Evolutionary conservation across 805 yeast species (phyloP), one percentile per base, ranked within the genome.

Genomic region (Kazachstania kunashirensis): DNA sequence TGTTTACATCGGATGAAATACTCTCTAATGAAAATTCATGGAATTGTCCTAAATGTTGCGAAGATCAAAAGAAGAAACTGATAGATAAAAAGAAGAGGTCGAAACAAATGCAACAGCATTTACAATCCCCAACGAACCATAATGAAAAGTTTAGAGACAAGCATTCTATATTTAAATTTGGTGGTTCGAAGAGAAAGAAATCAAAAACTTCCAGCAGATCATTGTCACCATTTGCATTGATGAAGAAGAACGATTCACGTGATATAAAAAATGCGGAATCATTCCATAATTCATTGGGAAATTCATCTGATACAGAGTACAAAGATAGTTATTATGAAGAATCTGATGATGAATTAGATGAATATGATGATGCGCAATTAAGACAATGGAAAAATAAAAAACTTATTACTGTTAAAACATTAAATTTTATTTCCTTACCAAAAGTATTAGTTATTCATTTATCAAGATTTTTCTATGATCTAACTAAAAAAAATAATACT

Each of bases 401-500:
- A 39, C 31, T 52, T 9, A 36, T 49, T 20, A 77, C 92, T 34
- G 65, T 80, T 14, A 89, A 92, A 56, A 70, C 77, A 15, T 64
- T 88, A 42, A 68, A 72, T 24, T 84, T 89, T 33, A 77, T 95
- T 2, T 65, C 89, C 31, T 61, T 89, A 25, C 97, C 98, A 0
- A 76, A 73, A 31, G 70, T 83, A 2, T 66, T 89, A 40, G 78
- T 89, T 16, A 73, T 89, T 30, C 95, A 89, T 56, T 69, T 89
- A 44, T 86, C 94, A 44, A 65, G 98, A 46, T 89, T 89, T 59
- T 59, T 48, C 50, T 69, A 64, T 48, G 72, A 69, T 43, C 55
- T 76, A 28, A 69, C 77, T 2, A 75, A 75, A 48, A 75, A 75
- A 46, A 65, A 67, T 41, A 52, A 67, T 36, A 65, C 76, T 0